phyloP scores from a whole-genome alignment of 169 alveolate species.

The Babesia sp. region DNA sequence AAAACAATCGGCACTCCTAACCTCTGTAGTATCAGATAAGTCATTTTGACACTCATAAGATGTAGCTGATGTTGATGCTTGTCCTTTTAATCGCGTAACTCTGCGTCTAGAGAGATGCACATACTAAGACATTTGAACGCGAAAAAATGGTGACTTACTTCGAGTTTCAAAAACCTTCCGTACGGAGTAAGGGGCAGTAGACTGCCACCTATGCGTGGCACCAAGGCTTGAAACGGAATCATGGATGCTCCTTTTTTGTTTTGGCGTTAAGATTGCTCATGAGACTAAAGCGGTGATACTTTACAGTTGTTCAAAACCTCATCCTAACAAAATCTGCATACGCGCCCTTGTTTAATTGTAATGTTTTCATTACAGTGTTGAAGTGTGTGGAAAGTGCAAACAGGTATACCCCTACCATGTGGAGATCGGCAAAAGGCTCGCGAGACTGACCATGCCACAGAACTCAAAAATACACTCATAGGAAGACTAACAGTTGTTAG shows the following conservation, averaged over 20 bases:
- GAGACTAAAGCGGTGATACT: too few species aligned
- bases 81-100: not conserved
- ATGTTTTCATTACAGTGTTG: too few species aligned
- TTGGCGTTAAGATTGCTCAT: too few species aligned
- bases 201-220: not conserved
- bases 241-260: too few species aligned
- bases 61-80: not conserved
- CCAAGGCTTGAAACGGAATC: not conserved
- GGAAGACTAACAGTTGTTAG: too few species aligned
- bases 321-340: too few species aligned
- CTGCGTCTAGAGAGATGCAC: not conserved
- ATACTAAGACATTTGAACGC: not conserved
- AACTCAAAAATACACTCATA: too few species aligned
- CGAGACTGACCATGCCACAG: too few species aligned
- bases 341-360: not conserved
- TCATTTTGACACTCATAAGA: not conserved
- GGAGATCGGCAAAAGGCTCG: too few species aligned
- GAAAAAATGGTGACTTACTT: not conserved
- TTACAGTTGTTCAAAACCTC: too few species aligned
- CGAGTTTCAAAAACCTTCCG: constrained; percentile 2
- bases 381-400: too few species aligned
- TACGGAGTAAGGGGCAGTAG: not conserved
- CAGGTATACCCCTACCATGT: too few species aligned
- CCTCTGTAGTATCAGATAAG: not conserved
- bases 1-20: not conserved